A percentile compares a stretch with the other conserved stretches of the same genome.
Conservation (phyloP, 345 rosid species). For the Pseudoturritis turrita region DNA sequence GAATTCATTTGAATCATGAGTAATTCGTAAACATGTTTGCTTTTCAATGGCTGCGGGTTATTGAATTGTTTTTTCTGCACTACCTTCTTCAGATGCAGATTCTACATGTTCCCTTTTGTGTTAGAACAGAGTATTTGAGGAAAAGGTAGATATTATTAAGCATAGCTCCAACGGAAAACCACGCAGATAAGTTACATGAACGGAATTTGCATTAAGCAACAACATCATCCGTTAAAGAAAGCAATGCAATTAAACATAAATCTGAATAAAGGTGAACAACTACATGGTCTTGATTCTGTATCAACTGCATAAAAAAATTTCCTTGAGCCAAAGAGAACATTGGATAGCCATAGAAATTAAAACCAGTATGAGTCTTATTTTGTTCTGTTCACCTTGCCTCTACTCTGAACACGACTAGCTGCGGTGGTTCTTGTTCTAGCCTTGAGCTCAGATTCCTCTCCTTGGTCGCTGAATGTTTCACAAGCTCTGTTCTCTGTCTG, state of each 20-base stretch:
- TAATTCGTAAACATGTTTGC: not conserved
- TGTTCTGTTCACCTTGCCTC: constrained; percentile 44
- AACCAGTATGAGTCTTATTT: constrained; percentile 21
- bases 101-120: not conserved
- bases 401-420: constrained; percentile 39
- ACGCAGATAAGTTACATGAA: constrained; percentile 17
- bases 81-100: not conserved
- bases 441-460: constrained; percentile 32
- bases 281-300: constrained; percentile 16
- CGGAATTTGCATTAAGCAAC: constrained; percentile 24
- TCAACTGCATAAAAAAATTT: not conserved
- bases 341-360: not conserved
- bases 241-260: constrained; percentile 16
- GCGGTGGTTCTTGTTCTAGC: constrained; percentile 36
- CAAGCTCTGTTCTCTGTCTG: constrained; percentile 31
- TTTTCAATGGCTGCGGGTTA: not conserved
- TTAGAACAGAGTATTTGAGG: constrained; percentile 13
- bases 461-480: constrained; percentile 25
- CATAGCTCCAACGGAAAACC: constrained; percentile 1
- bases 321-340: constrained; percentile 4
- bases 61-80: not conserved
- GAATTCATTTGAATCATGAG: not conserved
- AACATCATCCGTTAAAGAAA: constrained; percentile 6
- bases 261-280: not conserved
- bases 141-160: constrained; percentile 19